These are phyloP conservation scores for Ophiostoma himal-ulmi DNA, from an alignment of 2,329 filamentous ascomycete species.

Conservation along the genomic window DNA sequence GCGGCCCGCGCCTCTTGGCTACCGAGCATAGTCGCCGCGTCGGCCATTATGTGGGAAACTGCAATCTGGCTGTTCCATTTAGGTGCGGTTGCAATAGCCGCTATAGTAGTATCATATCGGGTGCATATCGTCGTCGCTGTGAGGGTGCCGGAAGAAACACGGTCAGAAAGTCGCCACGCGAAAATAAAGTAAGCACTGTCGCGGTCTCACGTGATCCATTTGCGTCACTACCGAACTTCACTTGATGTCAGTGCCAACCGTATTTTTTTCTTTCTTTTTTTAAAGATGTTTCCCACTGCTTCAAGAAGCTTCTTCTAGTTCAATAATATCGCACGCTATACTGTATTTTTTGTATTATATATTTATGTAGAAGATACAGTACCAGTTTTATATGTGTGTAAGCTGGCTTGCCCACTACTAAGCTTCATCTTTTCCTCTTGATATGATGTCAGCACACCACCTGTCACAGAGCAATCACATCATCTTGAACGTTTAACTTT, in stretches of 20 bases:
- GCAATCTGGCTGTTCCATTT: not conserved
- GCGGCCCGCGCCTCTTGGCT: not conserved
- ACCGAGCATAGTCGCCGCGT: conserved; percentile 9
- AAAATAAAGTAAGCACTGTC: not conserved
- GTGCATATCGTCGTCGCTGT: not conserved
- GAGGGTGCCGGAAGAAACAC: not conserved
- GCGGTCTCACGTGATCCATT: conserved; percentile 9
- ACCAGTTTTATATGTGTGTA: too few species aligned
- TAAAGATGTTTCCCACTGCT: too few species aligned
- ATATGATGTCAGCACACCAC: too few species aligned
- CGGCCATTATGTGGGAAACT: conserved; percentile 12
- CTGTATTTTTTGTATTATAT: too few species aligned
- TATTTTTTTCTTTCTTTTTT: not conserved
- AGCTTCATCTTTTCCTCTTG: too few species aligned
- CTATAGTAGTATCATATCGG: not conserved
- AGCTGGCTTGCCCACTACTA: too few species aligned
- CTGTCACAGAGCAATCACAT: not conserved
- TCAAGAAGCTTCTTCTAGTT: too few species aligned
- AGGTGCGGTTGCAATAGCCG: not conserved
- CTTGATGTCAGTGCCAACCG: not conserved
- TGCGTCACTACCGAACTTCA: not conserved
- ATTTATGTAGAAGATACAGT: too few species aligned
- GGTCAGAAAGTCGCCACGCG: not conserved
- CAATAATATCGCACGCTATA: too few species aligned
- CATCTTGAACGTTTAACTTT: not conserved